Evolutionary conservation across 805 yeast species (phyloP).

Genomic region (Zygoascus flipseniorum): DNA sequence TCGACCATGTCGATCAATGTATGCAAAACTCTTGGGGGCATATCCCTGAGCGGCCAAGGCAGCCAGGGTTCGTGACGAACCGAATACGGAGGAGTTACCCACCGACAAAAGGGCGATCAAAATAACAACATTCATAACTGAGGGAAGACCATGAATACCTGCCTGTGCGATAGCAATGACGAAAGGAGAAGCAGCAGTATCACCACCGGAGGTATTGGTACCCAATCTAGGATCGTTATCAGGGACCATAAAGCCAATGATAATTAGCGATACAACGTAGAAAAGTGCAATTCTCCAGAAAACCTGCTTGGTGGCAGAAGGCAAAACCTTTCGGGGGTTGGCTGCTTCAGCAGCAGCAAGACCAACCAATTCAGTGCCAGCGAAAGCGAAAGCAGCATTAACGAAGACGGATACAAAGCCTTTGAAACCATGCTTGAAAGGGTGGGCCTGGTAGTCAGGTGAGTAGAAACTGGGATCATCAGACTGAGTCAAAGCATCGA

Average conservation of each 20-base stretch:
- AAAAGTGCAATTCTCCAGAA: slow-evolving; percentile 66
- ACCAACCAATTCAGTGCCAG: slow-evolving; percentile 60
- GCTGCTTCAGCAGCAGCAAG: slow-evolving; percentile 61
- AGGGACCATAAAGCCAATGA: slow-evolving; percentile 57
- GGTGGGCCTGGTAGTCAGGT: slow-evolving; percentile 25
- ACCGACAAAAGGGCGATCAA: slow-evolving; percentile 60
- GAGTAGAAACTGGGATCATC: neutral
- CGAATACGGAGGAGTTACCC: slow-evolving; percentile 65
- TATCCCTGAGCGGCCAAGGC: slow-evolving; percentile 57
- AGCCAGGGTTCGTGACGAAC: slow-evolving; percentile 56
- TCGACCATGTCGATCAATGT: slow-evolving; percentile 59
- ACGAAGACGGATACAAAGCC: slow-evolving; percentile 58
- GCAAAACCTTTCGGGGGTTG: slow-evolving; percentile 53
- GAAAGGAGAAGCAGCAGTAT: slow-evolving; percentile 67
- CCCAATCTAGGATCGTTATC: slow-evolving; percentile 37
- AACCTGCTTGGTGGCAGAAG: slow-evolving; percentile 62
- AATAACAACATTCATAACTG: slow-evolving; percentile 60
- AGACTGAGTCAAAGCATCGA: slow-evolving; percentile 38
- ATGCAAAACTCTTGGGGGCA: slow-evolving; percentile 50
- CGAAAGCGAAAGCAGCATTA: slow-evolving; percentile 57
- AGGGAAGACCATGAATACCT: slow-evolving; percentile 56
- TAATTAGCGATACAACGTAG: slow-evolving; percentile 45
- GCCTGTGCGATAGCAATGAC: slow-evolving; percentile 62
- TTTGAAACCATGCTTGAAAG: slow-evolving; percentile 50
- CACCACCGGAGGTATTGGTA: slow-evolving; percentile 42